phyloP scores from a whole-genome alignment of 73 alveolate genomes.

The Tetrahymena malaccensis region DNA sequence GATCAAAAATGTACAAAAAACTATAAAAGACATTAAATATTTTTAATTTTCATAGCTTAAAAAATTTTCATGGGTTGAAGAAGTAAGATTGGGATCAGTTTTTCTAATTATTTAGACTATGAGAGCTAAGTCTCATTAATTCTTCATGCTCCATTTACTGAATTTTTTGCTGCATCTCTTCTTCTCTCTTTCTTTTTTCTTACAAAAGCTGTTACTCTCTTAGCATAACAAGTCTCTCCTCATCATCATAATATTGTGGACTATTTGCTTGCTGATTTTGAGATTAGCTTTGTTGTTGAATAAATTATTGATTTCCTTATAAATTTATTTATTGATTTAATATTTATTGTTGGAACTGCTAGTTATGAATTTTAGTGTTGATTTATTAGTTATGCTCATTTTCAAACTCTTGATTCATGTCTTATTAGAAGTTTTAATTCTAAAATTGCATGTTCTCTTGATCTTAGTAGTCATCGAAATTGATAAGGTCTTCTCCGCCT shows the following conservation, averaged over 20 bases:
- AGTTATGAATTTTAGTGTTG: background rate
- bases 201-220: background rate
- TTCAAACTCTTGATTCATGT: background rate
- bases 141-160: background rate
- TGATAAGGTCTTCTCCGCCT: background rate
- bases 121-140: background rate
- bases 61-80: no score
- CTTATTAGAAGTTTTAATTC: background rate
- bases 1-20: no score
- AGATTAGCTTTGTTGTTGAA: background rate
- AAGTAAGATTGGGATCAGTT: background rate
- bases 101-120: background rate
- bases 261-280: background rate
- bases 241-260: background rate
- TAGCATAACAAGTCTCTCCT: background rate
- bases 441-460: background rate
- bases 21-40: no score
- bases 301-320: background rate
- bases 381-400: background rate
- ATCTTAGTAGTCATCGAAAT: background rate
- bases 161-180: background rate
- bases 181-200: background rate
- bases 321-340: background rate
- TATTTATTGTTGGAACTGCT: background rate
- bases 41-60: no score